Evolutionary conservation across 106 monocot genomes (phyloP), one percentile per base, ranked within the genome.

Genomic region (Gastrodia elata): DNA sequence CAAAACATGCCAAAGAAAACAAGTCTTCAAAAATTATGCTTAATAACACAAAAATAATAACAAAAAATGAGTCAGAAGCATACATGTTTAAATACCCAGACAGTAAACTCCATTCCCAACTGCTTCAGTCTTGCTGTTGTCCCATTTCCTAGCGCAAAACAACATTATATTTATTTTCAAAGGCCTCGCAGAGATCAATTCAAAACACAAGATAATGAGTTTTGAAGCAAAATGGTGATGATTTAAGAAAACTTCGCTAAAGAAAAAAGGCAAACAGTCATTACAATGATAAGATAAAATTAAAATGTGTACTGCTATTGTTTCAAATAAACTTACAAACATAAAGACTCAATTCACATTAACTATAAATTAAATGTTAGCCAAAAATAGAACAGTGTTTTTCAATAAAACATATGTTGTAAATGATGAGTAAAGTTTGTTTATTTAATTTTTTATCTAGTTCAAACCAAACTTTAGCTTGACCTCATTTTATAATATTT

Each of bases 11-110:
- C n/a, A n/a, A n/a, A n/a, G n/a, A n/a, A n/a, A n/a, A n/a, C n/a
- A n/a, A n/a, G n/a, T 48, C 15, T 16, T 16, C 48, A 48, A 48
- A 48, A n/a, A 20, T 18, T 2, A 27, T n/a, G 28, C 20, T 58
- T 27, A 24, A 58, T 58, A 27, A 58, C 24, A 24, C 58, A 8
- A 58, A 58, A 10, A 55, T 20, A n/a, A 33, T 65, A 67, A 13
- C 57, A 10, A 8, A 68, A 68, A 68, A 68, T 68, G 39, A 38
- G 69, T 59, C 38, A 70, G 55, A 38, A 37, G 22, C 90, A 70
- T 93, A 98, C 97, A 84, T 98, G 97, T 78, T 87, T 98, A 80
- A 98, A 98, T 44, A 98, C 93, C 97, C 97, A 93, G 68, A 98
- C 91, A 72, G 90, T 91, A 70, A 98, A 98, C 76, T 98, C 97